Evolutionary conservation across 176 grass and related monocot species (phyloP).

Genomic region (Aegilops tauschii): DNA sequence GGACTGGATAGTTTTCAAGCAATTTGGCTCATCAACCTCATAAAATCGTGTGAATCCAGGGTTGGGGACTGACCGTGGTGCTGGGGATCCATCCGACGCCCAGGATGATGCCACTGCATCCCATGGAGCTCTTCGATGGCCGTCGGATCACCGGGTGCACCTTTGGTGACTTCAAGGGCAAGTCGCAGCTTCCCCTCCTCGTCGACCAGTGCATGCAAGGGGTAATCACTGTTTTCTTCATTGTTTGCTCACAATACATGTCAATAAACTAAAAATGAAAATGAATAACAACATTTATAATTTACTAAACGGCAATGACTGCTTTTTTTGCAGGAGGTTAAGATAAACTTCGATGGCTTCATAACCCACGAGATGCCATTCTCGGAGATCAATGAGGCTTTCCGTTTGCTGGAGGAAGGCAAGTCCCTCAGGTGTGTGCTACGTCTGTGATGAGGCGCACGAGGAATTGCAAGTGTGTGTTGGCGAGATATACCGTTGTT

Average conservation of each 20-base stretch:
- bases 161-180: conserved; percentile 88
- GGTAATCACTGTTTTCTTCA: not conserved
- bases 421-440: conserved; percentile 79
- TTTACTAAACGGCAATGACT: not conserved
- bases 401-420: conserved; percentile 66
- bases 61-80: conserved; percentile 80
- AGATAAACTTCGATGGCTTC: conserved; percentile 80
- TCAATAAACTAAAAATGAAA: too few species aligned
- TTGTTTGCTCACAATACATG: not conserved
- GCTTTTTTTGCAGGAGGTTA: not conserved
- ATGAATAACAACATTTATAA: not conserved
- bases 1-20: not conserved
- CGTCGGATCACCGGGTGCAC: conserved; percentile 55
- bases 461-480: too few species aligned
- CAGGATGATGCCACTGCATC: conserved; percentile 74
- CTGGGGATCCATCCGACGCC: conserved; percentile 77
- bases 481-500: not conserved
- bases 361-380: conserved; percentile 90
- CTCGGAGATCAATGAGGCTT: conserved; percentile 71
- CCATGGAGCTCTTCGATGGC: conserved; percentile 87
- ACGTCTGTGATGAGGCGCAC: not conserved
- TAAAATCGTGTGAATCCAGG: conserved; percentile 22
- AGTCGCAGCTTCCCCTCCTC: conserved; percentile 65
- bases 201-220: conserved; percentile 67
- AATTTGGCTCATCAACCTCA: not conserved